Conservation (phyloP, 495 filamentous ascomycete genomes). For the Paragyromitra xinjiangensis region DNA sequence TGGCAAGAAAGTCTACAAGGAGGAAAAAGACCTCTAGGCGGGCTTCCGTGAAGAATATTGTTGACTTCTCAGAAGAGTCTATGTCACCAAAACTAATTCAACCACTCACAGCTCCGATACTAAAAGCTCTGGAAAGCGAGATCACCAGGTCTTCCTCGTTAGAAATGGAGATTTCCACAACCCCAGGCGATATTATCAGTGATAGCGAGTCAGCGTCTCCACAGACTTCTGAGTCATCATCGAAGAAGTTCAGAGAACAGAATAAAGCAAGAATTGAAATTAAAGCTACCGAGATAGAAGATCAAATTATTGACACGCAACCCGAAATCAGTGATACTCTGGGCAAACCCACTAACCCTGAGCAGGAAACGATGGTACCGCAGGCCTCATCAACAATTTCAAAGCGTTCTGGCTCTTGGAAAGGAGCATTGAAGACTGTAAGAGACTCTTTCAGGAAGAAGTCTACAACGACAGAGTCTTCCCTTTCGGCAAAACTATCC, state of each 20-base stretch:
- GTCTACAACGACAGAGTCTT: conserved; percentile 9
- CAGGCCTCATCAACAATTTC: conserved; percentile 11
- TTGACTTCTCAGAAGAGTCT: neutral
- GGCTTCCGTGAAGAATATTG: conserved; percentile 1
- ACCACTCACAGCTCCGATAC: conserved; percentile 24
- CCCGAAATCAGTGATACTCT: neutral
- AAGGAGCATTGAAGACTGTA: conserved; percentile 34
- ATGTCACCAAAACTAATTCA: conserved; percentile 2
- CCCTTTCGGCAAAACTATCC: conserved; percentile 11
- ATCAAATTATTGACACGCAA: neutral
- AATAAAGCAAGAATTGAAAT: neutral
- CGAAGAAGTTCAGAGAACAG: conserved; percentile 9
- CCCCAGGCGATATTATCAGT: conserved; percentile 12
- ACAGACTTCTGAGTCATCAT: conserved; percentile 15
- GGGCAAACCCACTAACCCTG: neutral
- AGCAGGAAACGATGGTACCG: neutral
- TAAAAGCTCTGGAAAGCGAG: conserved; percentile 41
- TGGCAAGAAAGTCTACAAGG: conserved; percentile 29
- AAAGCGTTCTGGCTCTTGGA: conserved; percentile 44
- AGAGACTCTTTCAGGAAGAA: conserved; percentile 43
- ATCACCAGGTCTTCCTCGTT: conserved; percentile 41
- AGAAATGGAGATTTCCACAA: conserved; percentile 28
- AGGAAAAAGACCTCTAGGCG: conserved; percentile 12
- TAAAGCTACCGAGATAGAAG: conserved; percentile 1
- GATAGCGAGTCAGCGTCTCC: conserved; percentile 6